Evolutionary conservation across 192 early-diverging fungal species (phyloP), one percentile per base, ranked within the genome.

Genomic region (Coemansia sp.): DNA sequence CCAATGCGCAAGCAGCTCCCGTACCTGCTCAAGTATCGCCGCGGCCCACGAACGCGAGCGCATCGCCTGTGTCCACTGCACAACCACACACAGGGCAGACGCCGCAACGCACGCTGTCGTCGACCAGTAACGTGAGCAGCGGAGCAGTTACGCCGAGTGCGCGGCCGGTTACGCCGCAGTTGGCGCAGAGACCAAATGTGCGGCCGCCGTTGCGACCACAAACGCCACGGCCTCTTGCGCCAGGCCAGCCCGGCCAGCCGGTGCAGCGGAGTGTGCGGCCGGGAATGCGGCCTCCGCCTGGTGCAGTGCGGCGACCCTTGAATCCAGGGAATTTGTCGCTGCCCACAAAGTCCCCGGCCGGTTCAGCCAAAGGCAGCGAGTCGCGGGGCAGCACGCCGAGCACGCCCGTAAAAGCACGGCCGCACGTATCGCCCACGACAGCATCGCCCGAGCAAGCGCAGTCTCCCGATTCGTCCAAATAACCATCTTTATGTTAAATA

Each of bases 301-400:
- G 26, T 48, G 50, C 58, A 10, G 40, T n/a, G 15, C 40, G 40
- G 12, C 40, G 40, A 8, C 40, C 40, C 7, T 3, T n/a, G 40
- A 11, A 42, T n/a, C 40, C 40, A 2, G 40, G 14, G 15, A 5
- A 42, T 42, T n/a, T 42, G 40, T 15, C 40, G 10, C 11, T 42
- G 40, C 40, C 40, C 12, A 8, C 40, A 4, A 42, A 42, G 4
- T 15, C 40, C 7, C 40, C 40, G 2, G 40, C 1, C 40, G 40
- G 40, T 9, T 42, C 40, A 15, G 40, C 40, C 40, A 12, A 38
- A 17, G 36, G 58, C 47, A 60, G 57, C 23, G 61, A 42, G 36
- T 52, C 75, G 31, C 66, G 75, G 1, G 75, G 48, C 22, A 72
- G 59, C 55, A 78, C 75, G 23, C 73, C 73, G 1, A 75, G 51